Evolutionary conservation across 345 rosid species (phyloP), one percentile per base, ranked within the genome.

Genomic region (Tarenaya hassleriana): DNA sequence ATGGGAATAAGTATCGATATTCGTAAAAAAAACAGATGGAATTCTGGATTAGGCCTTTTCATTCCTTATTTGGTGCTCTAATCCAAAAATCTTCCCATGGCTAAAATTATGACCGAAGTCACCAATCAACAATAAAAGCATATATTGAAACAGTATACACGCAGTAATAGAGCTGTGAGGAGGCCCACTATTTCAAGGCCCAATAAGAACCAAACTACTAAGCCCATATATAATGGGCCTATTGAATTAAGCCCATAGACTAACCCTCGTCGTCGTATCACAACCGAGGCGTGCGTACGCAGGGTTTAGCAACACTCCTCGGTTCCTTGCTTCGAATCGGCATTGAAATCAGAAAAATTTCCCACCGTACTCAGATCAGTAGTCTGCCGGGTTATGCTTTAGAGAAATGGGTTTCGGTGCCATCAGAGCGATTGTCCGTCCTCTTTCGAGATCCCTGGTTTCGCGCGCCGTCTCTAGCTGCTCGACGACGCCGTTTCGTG

Each of bases 361-460:
- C n/a, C n/a, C n/a, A n/a, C n/a, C n/a, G n/a, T n/a, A n/a, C n/a
- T 47, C 41, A 18, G 42, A 27, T 57, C 49, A 8, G 51, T 6
- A 50, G 37, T 51, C 55, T 46, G 32, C 20, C 32, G 19, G 62
- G 57, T 55, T 48, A 65, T 65, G 68, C 68, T 41, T 21, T 61
- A 35, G 50, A 58, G 69, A 69, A 45, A 73, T 80, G 92, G 77
- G 81, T 57, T 74, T 80, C 16, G 82, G 82, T 8, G 70, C 65
- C 27, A 58, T 83, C 5, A 74, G 79, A 64, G 14, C 69, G 47
- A 56, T 78, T 12, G 1, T 70, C 21, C 76, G 77, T 40, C 79
- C 92, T 11, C 54, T 83, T 0, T 67, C 78, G 20, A 74, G 80
- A 72, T 59, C 76, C 42, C 55, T 76, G 15, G 15, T 40, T 41